Evolutionary conservation across 495 filamentous ascomycete genomes (phyloP).

Genomic region (Podospora anserina): DNA sequence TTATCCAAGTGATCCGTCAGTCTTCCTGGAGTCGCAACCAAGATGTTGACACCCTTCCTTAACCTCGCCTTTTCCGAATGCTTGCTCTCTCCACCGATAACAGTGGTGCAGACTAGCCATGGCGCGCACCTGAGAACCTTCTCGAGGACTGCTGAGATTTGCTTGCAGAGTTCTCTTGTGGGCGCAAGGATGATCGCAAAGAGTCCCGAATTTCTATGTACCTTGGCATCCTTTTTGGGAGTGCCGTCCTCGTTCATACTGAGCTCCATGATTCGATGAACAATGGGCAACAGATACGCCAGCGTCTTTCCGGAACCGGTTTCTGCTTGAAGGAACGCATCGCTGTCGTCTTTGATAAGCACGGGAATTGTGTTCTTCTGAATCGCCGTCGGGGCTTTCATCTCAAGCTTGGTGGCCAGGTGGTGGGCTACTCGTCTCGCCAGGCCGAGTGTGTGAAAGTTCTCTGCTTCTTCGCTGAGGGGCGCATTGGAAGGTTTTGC

Average conservation of each 20-base stretch:
- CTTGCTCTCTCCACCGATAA: slow-evolving; percentile 96
- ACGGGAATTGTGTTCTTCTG: slow-evolving; percentile 78
- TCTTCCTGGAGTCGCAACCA: slow-evolving; percentile 90
- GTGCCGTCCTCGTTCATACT: slow-evolving; percentile 53
- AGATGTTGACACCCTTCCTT: slow-evolving; percentile 88
- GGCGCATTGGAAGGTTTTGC: slow-evolving; percentile 93
- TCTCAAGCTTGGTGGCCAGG: slow-evolving; percentile 76
- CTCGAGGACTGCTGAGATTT: slow-evolving; percentile 82
- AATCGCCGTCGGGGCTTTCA: slow-evolving; percentile 91
- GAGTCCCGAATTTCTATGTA: slow-evolving; percentile 79
- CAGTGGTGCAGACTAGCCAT: slow-evolving; percentile 88
- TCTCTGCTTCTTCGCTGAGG: slow-evolving; percentile 73
- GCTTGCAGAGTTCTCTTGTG: slow-evolving; percentile 88
- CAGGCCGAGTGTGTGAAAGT: slow-evolving; percentile 78
- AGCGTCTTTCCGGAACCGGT: slow-evolving; percentile 97
- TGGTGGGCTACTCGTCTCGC: slow-evolving; percentile 75
- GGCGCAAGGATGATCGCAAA: slow-evolving; percentile 91
- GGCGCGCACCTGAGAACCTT: slow-evolving; percentile 74
- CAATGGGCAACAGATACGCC: slow-evolving; percentile 86
- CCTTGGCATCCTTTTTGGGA: slow-evolving; percentile 41
- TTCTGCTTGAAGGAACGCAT: slow-evolving; percentile 95
- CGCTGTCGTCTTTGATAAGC: slow-evolving; percentile 73
- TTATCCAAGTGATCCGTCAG: slow-evolving; percentile 88
- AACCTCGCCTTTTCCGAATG: slow-evolving; percentile 92
- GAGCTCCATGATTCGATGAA: slow-evolving; percentile 78